A percentile compares a stretch with the other conserved stretches of the same genome.
These are phyloP conservation scores for Raffaelea arxii DNA, from an alignment of 2,329 filamentous ascomycete genomes.

Conservation along the genomic window DNA sequence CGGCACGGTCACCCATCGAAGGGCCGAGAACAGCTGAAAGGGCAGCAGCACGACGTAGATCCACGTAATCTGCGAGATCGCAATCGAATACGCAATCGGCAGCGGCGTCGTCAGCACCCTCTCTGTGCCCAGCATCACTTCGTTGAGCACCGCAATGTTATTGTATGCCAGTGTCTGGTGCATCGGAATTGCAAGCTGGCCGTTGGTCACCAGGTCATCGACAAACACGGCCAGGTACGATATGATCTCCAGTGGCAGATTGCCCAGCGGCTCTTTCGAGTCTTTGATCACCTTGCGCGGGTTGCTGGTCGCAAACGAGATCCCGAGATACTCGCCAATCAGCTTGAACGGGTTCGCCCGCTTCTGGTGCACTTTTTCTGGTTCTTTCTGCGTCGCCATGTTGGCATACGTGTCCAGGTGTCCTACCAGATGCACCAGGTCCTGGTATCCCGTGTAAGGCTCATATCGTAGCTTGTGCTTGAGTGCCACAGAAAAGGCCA, in stretches of 20 bases:
- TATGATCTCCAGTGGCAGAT: conserved; percentile 62
- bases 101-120: conserved; percentile 63
- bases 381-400: conserved; percentile 27
- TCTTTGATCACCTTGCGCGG: conserved; percentile 60
- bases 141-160: conserved; percentile 48
- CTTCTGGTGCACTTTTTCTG: conserved; percentile 21
- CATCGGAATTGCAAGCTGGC: conserved; percentile 35
- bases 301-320: conserved; percentile 60
- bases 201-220: conserved; percentile 42
- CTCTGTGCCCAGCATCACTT: conserved; percentile 57
- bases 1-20: conserved; percentile 63
- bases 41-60: conserved; percentile 63
- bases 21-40: conserved; percentile 54
- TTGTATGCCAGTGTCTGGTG: conserved; percentile 40
- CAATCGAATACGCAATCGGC: conserved; percentile 64
- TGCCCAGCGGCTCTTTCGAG: conserved; percentile 57
- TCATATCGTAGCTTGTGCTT: conserved; percentile 69
- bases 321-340: conserved; percentile 54
- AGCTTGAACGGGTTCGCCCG: conserved; percentile 35
- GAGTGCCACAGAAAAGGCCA: conserved; percentile 57
- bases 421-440: conserved; percentile 50
- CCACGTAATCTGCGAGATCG: conserved; percentile 69
- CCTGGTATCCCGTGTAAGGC: conserved; percentile 59
- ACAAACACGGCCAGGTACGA: conserved; percentile 54
- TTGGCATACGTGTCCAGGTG: conserved; percentile 60